Base-by-base conservation (phyloP, 2,329 filamentous ascomycete species). In the Ilyonectria mors-panacis region DNA sequence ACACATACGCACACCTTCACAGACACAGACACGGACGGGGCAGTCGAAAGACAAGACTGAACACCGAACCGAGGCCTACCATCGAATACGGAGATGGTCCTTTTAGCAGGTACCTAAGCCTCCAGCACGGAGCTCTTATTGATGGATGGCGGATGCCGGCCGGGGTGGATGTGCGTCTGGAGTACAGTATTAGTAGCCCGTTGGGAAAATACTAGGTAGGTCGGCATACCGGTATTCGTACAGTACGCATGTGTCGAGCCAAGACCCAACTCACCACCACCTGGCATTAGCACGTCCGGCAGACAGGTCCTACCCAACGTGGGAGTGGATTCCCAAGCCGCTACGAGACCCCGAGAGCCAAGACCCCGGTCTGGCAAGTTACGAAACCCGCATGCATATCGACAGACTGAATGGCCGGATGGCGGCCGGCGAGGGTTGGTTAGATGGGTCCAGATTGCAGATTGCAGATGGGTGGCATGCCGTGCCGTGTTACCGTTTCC, bases 401-500 rank as follows among this genome's bases (percentile, higher is more conserved):
- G 26, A 12, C 26, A 50, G 28, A 17, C 26, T 28, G 28, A n/a
- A 50, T 50, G 15, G 15, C 23, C 7, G 45, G 45, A 33, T 19
- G 23, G 47, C 37, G 10, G 37, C 15, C 19, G 48, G 48, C 30
- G 48, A 35, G 48, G 7, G 7, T 26, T 51, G 30, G n/a, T 33
- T 33, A 35, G 48, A 51, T 21, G 48, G 48, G 48, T 28, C 6
- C n/a, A 44, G 26, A 44, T 47, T 45, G 39, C 12, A 65, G 37
- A 60, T 56, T 59, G 62, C 56, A 59, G 39, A 64, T 54, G 47
- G 44, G 23, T 50, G 30, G 55, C 37, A 65, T 59, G 56, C 42
- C 50, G 62, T 65, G 56, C 56, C 62, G 62, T 60, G 56, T 44
- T 59, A 56, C 62, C 62, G 35, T 59, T 56, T 50, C 30, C 33